Evolutionary conservation across 169 alveolate genomes (phyloP).

Genomic region (Plasmodium chabaudi): DNA sequence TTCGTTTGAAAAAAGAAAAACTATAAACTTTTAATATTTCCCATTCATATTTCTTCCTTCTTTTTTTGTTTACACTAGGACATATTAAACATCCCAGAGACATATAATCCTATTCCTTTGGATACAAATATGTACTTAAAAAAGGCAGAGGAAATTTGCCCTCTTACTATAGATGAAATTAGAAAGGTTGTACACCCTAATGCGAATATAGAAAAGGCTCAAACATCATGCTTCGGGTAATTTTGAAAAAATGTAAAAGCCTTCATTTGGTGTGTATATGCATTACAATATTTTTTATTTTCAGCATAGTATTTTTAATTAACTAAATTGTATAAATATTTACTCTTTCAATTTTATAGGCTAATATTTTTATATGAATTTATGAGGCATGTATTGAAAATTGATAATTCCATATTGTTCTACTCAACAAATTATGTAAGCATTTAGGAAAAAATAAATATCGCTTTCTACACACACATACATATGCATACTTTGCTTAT

Average conservation of each 20-base stretch:
- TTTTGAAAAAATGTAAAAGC: neutral
- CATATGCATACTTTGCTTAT: neutral
- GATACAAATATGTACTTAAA: conserved; percentile 58
- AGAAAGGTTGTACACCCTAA: conserved; percentile 48
- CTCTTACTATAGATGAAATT: conserved; percentile 69
- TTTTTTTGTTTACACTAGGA: conserved; percentile 30
- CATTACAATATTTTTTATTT: neutral
- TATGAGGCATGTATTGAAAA: conserved; percentile 36
- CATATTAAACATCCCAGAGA: conserved; percentile 63
- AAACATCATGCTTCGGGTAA: conserved; percentile 77
- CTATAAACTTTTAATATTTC: no score
- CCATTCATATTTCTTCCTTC: neutral
- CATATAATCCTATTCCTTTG: conserved; percentile 22
- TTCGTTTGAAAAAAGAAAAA: no score
- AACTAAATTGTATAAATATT: neutral
- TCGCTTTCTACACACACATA: neutral
- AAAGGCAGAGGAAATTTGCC: conserved; percentile 67
- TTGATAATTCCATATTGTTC: conserved; percentile 44
- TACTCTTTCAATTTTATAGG: conserved; percentile 6
- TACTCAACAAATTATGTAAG: conserved; percentile 76
- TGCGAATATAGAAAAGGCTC: conserved; percentile 69
- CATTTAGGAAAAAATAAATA: neutral
- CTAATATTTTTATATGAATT: conserved; percentile 70
- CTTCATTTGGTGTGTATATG: neutral
- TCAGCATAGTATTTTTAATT: neutral